Conservation (phyloP, 345 rosid genomes). For the Moringa oleifera region DNA sequence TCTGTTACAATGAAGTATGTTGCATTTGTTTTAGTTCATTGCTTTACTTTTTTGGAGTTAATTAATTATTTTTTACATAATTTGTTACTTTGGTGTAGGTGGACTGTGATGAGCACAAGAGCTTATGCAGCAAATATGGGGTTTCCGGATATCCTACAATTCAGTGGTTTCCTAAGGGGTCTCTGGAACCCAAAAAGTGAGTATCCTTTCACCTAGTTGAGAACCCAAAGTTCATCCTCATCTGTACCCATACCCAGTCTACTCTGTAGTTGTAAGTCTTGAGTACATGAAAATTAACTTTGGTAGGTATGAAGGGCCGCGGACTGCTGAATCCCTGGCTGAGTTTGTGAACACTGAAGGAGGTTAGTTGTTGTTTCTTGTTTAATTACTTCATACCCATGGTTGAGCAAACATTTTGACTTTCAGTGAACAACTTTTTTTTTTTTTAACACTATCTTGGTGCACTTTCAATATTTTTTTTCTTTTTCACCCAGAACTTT, state of each 20-base stretch:
- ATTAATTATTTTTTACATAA: not conserved
- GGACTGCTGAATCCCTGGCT: constrained; percentile 75
- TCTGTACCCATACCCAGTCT: not conserved
- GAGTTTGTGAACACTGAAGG: constrained; percentile 92
- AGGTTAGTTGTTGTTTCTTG: constrained; percentile 39
- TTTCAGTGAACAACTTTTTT: too few relatives aligned
- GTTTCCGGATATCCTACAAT: constrained; percentile 95
- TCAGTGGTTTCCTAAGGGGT: constrained; percentile 96
- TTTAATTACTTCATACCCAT: not conserved
- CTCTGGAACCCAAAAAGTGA: constrained; percentile 90
- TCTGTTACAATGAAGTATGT: not conserved
- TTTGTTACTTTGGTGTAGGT: constrained; percentile 49
- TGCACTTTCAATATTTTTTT: too few relatives aligned
- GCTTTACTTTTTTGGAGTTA: not conserved
- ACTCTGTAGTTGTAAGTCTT: not conserved
- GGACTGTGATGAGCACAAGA: constrained; percentile 98
- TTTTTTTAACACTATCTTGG: too few relatives aligned
- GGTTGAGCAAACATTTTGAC: not conserved
- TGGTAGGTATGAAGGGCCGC: constrained; percentile 83
- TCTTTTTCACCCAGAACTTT: too few relatives aligned
- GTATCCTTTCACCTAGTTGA: constrained; percentile 14
- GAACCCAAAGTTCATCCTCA: not conserved
- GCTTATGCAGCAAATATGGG: constrained; percentile 77
- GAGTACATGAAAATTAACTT: constrained; percentile 2
- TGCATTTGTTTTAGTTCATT: not conserved